Conservation (phyloP, 805 yeast species). For the Ogataea allantospora region DNA sequence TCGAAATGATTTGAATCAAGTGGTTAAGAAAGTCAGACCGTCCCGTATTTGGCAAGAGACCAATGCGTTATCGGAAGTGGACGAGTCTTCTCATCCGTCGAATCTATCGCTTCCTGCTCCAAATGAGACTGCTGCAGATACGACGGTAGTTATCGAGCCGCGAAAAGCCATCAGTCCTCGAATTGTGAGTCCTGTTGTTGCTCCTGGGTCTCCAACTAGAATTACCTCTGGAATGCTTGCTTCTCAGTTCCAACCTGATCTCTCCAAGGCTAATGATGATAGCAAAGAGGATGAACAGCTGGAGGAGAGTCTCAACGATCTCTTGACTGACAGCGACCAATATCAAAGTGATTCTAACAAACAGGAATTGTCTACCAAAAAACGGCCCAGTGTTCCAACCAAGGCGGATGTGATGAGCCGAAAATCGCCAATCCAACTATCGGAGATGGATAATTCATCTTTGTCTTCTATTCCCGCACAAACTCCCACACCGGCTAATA, state of each 20-base stretch:
- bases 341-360: conserved; percentile 23
- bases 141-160: conserved; percentile 26
- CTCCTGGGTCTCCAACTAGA: conserved; percentile 35
- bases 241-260: conserved; percentile 31
- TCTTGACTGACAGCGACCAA: conserved; percentile 19
- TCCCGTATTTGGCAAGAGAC: conserved; percentile 23
- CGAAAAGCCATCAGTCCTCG: conserved; percentile 25
- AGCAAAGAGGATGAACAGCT: conserved; percentile 20
- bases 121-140: conserved; percentile 17
- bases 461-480: conserved; percentile 10
- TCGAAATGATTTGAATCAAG: conserved; percentile 25
- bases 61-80: conserved; percentile 1
- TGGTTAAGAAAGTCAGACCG: conserved; percentile 34
- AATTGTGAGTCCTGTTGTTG: conserved; percentile 32
- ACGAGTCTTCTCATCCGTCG: conserved; percentile 2
- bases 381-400: conserved; percentile 32
- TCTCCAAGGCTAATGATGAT: conserved; percentile 31
- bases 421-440: conserved; percentile 8
- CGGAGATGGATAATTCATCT: conserved; percentile 2
- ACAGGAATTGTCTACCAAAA: conserved; percentile 10
- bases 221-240: conserved; percentile 39
- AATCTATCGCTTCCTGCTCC: conserved; percentile 25
- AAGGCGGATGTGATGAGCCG: conserved; percentile 28
- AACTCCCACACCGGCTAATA: conserved; percentile 16
- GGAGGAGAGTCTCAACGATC: conserved; percentile 14